These are phyloP conservation scores for Mycena crocata DNA, from an alignment of 768 basidiomycete genomes.

Conservation along the genomic window DNA sequence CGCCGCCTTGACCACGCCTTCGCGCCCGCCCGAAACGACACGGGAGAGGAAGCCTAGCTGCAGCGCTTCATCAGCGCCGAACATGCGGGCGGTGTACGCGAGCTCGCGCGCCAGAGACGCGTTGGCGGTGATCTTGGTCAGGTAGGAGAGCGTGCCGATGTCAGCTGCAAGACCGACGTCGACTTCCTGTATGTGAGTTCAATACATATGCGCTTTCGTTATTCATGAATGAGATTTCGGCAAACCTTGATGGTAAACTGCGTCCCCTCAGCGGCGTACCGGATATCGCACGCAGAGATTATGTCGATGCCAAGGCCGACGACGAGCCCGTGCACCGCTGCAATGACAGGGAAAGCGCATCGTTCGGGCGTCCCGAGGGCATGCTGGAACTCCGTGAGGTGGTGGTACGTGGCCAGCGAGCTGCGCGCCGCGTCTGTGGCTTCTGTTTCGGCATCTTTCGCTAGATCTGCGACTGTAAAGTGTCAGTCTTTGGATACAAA, in stretches of 20 bases:
- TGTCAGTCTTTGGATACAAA: background rate
- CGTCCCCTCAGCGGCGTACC: constrained; percentile 73
- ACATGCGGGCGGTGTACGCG: constrained; percentile 78
- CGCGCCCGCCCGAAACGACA: constrained; percentile 58
- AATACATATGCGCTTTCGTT: background rate
- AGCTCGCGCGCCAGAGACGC: constrained; percentile 79
- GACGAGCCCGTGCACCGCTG: constrained; percentile 79
- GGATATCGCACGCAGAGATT: constrained; percentile 79
- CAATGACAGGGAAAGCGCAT: constrained; percentile 85
- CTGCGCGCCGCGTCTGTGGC: constrained; percentile 64
- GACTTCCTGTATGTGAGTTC: constrained; percentile 66
- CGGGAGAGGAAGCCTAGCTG: background rate
- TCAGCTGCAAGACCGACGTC: constrained; percentile 91
- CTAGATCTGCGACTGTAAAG: constrained; percentile 20
- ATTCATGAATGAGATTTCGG: constrained; percentile 27
- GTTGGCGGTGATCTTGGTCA: constrained; percentile 84
- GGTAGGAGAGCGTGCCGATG: constrained; percentile 84
- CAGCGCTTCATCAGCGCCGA: constrained; percentile 65
- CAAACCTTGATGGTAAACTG: constrained; percentile 84
- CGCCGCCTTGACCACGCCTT: constrained; percentile 75
- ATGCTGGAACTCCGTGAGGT: constrained; percentile 72
- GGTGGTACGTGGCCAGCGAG: constrained; percentile 59
- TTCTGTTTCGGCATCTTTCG: constrained; percentile 49
- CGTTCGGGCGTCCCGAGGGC: constrained; percentile 76
- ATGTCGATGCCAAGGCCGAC: constrained; percentile 87